Evolutionary conservation across 2,329 filamentous ascomycete species (phyloP).

Genomic region (Blastomyces gilchristii): DNA sequence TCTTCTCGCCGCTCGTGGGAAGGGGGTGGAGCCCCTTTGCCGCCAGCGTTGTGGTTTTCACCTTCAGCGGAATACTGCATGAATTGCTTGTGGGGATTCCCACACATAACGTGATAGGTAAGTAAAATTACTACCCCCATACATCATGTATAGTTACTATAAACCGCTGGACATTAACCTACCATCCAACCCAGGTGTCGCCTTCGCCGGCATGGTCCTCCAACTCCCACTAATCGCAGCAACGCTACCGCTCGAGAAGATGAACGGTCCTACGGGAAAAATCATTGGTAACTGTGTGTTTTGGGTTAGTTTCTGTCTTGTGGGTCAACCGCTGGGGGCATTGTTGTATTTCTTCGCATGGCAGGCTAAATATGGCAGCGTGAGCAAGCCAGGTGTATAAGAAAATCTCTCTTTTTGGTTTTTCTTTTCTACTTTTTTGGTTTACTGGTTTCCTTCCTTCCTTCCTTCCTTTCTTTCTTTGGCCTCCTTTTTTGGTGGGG

Average conservation of each 20-base stretch:
- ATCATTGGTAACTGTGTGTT: constrained; percentile 88
- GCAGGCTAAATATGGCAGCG: constrained; percentile 93
- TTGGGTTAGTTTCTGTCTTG: constrained; percentile 90
- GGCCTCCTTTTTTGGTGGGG: too few relatives aligned
- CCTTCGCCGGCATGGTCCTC: constrained; percentile 86
- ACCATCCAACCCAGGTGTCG: constrained; percentile 53
- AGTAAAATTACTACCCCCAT: constrained; percentile 1
- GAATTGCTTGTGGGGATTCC: constrained; percentile 88
- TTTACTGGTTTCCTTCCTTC: not conserved
- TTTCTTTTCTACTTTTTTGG: not conserved
- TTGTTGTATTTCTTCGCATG: constrained; percentile 96
- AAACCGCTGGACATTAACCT: not conserved
- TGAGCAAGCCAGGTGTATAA: constrained; percentile 38
- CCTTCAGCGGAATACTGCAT: constrained; percentile 79
- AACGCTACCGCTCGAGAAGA: constrained; percentile 69
- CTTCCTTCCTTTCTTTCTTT: not conserved
- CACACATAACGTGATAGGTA: constrained; percentile 85
- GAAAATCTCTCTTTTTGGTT: constrained; percentile 4
- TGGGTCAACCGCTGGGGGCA: constrained; percentile 87
- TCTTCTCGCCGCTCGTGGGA: constrained; percentile 79
- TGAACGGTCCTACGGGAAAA: constrained; percentile 62
- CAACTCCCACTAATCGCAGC: constrained; percentile 80
- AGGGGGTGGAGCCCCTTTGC: constrained; percentile 62
- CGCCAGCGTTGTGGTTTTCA: constrained; percentile 74
- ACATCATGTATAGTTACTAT: not conserved